Conservation (phyloP, 345 rosid species). For the Eucalyptus pauciflora region DNA sequence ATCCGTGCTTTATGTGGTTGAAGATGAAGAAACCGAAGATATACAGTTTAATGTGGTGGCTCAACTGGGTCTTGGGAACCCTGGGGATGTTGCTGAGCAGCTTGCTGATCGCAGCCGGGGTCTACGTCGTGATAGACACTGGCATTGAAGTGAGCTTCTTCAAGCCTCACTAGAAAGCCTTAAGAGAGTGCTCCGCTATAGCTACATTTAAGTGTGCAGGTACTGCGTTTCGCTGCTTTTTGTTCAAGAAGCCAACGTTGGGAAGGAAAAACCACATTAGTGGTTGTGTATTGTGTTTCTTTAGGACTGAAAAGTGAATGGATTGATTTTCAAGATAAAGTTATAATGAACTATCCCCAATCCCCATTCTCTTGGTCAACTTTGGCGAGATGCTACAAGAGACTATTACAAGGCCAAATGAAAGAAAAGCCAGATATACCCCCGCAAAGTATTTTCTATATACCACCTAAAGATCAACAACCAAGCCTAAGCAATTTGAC, state of each 20-base stretch:
- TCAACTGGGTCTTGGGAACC: conserved; percentile 14
- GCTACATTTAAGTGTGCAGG: neutral
- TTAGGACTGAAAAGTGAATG: neutral
- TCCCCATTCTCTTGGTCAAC: neutral
- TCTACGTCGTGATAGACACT: neutral
- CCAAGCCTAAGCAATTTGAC: neutral
- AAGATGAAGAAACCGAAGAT: conserved; percentile 10
- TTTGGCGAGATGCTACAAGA: neutral
- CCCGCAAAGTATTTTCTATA: neutral
- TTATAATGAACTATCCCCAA: neutral
- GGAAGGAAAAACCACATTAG: neutral
- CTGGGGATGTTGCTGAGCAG: neutral
- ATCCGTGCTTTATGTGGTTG: conserved; percentile 15
- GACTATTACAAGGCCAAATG: neutral
- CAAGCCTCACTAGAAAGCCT: neutral
- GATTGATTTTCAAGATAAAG: neutral
- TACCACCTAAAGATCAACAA: neutral
- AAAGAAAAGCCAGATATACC: neutral
- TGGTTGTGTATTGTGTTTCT: neutral
- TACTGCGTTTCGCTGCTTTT: neutral
- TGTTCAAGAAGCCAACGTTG: neutral
- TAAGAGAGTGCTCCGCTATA: neutral
- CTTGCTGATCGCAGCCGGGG: neutral
- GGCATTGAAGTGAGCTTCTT: neutral
- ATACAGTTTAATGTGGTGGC: conserved; percentile 5